Conservation (phyloP, 163 green algal species). For the Picocystis sp. region DNA sequence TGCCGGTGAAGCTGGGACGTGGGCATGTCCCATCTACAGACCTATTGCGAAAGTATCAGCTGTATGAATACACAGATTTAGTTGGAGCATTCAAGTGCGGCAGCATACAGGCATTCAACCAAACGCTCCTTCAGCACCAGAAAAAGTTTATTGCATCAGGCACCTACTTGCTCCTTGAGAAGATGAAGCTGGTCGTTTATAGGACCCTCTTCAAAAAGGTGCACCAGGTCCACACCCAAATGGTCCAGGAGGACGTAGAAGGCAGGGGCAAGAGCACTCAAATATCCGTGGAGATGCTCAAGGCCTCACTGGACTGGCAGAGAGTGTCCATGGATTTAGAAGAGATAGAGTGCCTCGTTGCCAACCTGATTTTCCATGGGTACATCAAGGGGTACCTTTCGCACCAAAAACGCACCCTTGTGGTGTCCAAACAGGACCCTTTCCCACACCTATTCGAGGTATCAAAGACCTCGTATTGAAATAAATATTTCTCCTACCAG, state of each 20-base stretch:
- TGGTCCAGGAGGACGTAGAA: conserved; percentile 21
- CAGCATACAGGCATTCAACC: conserved; percentile 7
- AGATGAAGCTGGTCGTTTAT: conserved; percentile 43
- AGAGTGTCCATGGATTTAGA: conserved; percentile 49
- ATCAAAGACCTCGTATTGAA: too few species aligned
- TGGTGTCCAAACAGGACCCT: conserved; percentile 53
- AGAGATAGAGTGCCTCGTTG: conserved; percentile 71
- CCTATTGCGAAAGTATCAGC: conserved; percentile 40
- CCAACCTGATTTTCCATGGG: conserved; percentile 71
- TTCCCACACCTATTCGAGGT: conserved; percentile 29
- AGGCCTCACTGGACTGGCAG: conserved; percentile 35
- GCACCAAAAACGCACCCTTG: conserved; percentile 50
- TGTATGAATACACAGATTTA: conserved; percentile 20
- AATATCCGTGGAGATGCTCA: conserved; percentile 40
- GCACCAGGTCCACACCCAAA: conserved; percentile 30
- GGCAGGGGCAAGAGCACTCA: conserved; percentile 39
- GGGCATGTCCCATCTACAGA: conserved; percentile 41
- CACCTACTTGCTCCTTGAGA: conserved; percentile 76
- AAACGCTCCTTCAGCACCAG: conserved; percentile 33
- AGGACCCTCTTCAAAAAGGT: conserved; percentile 48
- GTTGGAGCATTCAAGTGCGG: conserved; percentile 4
- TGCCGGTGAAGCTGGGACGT: conserved; percentile 55
- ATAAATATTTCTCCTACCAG: too few species aligned
- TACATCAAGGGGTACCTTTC: conserved; percentile 71
- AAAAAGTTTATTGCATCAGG: conserved; percentile 43